Percentiles rank a stretch among this genome's conserved stretches.
These are phyloP conservation scores for Backusella tuberculispora DNA, from an alignment of 192 early-diverging fungal genomes.

Conservation along the genomic window DNA sequence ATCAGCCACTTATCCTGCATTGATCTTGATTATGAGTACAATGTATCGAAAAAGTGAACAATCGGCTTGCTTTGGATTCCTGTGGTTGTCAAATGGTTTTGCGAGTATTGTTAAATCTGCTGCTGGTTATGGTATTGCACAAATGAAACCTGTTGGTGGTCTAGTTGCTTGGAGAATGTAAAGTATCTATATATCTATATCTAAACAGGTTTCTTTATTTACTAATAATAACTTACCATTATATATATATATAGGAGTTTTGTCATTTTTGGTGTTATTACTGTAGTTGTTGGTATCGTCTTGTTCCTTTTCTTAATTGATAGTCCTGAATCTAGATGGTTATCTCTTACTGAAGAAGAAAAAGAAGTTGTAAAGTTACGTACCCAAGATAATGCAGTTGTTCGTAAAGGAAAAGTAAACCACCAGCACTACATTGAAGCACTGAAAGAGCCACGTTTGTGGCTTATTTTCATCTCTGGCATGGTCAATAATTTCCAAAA, in stretches of 20 bases:
- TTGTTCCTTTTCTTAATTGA: slow-evolving; percentile 35
- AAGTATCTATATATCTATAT: not conserved
- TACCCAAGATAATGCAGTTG: slow-evolving; percentile 19
- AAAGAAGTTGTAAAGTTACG: slow-evolving; percentile 31
- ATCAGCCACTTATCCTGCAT: slow-evolving; percentile 15
- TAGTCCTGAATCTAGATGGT: slow-evolving; percentile 6
- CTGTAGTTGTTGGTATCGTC: slow-evolving; percentile 23
- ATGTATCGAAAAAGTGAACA: slow-evolving; percentile 27
- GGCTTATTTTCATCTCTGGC: not conserved
- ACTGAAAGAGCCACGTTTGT: slow-evolving; percentile 26
- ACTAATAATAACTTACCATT: not conserved
- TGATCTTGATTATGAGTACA: slow-evolving; percentile 24
- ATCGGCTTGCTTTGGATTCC: slow-evolving; percentile 18
- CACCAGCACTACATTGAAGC: slow-evolving; percentile 27
- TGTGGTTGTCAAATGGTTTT: slow-evolving; percentile 24
- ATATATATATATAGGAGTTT: slow-evolving; percentile 24
- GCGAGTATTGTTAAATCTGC: not conserved
- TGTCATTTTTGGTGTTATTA: slow-evolving; percentile 30
- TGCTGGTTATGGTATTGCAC: slow-evolving; percentile 20
- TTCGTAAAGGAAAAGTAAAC: slow-evolving; percentile 12
- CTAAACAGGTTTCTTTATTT: not conserved
- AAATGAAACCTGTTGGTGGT: slow-evolving; percentile 16
- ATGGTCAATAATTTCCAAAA: slow-evolving; percentile 21
- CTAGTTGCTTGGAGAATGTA: slow-evolving; percentile 22
- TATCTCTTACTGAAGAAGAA: slow-evolving; percentile 25